Conservation (phyloP, 2,329 filamentous ascomycete genomes). For the Thermothelomyces thermophilus region DNA sequence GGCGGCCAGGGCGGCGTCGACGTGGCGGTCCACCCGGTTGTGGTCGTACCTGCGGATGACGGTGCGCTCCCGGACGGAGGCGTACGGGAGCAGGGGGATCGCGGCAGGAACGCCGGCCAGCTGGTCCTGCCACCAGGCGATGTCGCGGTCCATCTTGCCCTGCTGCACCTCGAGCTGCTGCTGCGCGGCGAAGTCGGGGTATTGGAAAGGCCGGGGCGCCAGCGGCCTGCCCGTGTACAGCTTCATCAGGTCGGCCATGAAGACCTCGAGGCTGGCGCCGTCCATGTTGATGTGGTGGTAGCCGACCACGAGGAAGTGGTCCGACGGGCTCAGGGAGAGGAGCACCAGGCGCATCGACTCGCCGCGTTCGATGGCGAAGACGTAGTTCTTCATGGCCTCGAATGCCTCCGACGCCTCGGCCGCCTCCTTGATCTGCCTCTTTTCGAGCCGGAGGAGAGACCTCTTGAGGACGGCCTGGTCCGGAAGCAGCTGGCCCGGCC, state of each 20-base stretch:
- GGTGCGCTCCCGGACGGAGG: too few relatives aligned
- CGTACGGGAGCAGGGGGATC: too few relatives aligned
- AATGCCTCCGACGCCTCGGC: background rate
- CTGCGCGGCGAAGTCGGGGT: background rate
- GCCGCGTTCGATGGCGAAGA: background rate
- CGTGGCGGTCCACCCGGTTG: too few relatives aligned
- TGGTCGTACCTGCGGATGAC: too few relatives aligned
- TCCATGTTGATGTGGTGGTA: background rate
- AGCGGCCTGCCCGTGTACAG: background rate
- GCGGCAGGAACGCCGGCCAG: too few relatives aligned
- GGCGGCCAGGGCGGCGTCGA: too few relatives aligned
- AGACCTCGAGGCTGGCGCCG: background rate
- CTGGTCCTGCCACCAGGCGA: too few relatives aligned
- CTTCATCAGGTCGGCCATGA: background rate
- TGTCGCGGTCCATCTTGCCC: too few relatives aligned
- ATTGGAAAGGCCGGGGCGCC: background rate
- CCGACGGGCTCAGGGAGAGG: background rate
- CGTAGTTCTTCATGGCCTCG: background rate
- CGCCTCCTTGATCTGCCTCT: background rate
- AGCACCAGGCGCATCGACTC: background rate
- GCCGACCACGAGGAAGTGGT: background rate
- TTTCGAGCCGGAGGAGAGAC: background rate
- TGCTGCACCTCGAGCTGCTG: too few relatives aligned
- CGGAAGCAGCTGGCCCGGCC: slow-evolving; percentile 7
- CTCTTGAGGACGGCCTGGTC: background rate